These are phyloP conservation scores for Petunia axillaris DNA, from an alignment of 257 asterid genomes.

Conservation along the genomic window DNA sequence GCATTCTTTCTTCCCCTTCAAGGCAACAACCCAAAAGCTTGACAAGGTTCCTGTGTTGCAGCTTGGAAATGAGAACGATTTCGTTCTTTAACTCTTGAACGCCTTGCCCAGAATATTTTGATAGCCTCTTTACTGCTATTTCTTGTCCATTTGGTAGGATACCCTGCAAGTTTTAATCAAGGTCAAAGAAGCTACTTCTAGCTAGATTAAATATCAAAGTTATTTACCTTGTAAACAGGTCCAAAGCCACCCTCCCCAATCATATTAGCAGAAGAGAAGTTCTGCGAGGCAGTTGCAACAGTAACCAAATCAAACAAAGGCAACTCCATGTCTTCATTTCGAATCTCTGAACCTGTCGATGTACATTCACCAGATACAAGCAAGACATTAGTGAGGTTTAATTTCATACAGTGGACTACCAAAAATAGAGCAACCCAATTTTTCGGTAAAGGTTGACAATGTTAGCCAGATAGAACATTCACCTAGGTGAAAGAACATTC, in stretches of 20 bases:
- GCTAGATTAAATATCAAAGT: background rate
- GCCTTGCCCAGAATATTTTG: constrained; percentile 26
- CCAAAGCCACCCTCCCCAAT: constrained; percentile 38
- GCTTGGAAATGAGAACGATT: constrained; percentile 30
- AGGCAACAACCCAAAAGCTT: constrained; percentile 31
- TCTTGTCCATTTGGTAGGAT: constrained; percentile 27
- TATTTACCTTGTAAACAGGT: constrained; percentile 29
- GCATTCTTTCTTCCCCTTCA: constrained; percentile 28
- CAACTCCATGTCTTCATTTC: constrained; percentile 14
- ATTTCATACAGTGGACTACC: background rate
- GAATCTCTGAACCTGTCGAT: constrained; percentile 22
- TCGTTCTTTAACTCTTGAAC: constrained; percentile 28
- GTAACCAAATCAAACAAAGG: constrained; percentile 27
- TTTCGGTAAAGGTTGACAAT: background rate
- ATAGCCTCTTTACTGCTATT: constrained; percentile 31
- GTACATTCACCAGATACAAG: background rate
- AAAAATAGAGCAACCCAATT: background rate
- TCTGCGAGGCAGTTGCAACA: constrained; percentile 2
- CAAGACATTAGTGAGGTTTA: background rate
- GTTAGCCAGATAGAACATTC: background rate
- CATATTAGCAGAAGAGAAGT: constrained; percentile 25
- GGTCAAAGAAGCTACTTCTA: background rate
- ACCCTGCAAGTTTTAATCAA: constrained; percentile 26
- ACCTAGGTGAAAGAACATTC: background rate
- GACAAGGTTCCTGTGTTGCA: constrained; percentile 34